A percentile compares a stretch with the other conserved stretches of the same genome.
These are phyloP conservation scores for Amanita pallidorosea DNA, from an alignment of 768 basidiomycete genomes.

Conservation along the genomic window DNA sequence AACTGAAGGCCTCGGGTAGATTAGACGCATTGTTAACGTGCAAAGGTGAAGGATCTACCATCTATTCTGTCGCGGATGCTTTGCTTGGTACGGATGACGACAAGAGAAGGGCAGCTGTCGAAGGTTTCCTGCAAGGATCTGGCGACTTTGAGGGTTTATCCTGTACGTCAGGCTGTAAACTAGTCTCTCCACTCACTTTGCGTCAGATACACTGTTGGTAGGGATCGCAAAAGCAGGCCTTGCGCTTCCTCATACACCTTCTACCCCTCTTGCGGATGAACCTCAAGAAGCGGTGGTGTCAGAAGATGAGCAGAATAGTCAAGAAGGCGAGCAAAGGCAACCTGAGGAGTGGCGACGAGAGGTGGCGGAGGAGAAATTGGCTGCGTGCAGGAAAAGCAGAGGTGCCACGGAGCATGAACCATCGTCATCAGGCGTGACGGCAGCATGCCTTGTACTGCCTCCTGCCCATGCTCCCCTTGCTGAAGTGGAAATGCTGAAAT, in stretches of 20 bases:
- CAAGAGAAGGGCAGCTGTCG: constrained; percentile 37
- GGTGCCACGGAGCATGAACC: no score
- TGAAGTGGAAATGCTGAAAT: constrained; percentile 15
- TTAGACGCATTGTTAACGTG: constrained; percentile 32
- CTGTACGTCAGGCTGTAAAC: constrained; percentile 39
- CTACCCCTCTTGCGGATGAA: no score
- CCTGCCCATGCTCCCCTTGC: constrained; percentile 26
- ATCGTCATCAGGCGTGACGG: no score
- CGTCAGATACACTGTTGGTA: constrained; percentile 46
- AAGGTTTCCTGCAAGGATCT: constrained; percentile 43
- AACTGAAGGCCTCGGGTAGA: constrained; percentile 33
- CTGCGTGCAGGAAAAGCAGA: no score
- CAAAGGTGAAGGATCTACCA: constrained; percentile 40
- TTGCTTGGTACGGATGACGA: constrained; percentile 48
- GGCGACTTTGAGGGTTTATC: constrained; percentile 54
- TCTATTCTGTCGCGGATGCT: constrained; percentile 40
- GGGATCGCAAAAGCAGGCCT: constrained; percentile 46
- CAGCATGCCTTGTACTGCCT: constrained; percentile 20
- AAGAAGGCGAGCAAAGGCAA: no score
- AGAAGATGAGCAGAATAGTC: no score
- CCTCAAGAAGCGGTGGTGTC: no score
- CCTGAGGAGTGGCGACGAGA: no score
- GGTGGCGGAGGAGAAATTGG: no score
- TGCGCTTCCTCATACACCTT: constrained; percentile 17
- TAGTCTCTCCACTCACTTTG: constrained; percentile 7